These are phyloP conservation scores for Mikania micrantha DNA, from an alignment of 129 eudicot genomes.

Conservation along the genomic window DNA sequence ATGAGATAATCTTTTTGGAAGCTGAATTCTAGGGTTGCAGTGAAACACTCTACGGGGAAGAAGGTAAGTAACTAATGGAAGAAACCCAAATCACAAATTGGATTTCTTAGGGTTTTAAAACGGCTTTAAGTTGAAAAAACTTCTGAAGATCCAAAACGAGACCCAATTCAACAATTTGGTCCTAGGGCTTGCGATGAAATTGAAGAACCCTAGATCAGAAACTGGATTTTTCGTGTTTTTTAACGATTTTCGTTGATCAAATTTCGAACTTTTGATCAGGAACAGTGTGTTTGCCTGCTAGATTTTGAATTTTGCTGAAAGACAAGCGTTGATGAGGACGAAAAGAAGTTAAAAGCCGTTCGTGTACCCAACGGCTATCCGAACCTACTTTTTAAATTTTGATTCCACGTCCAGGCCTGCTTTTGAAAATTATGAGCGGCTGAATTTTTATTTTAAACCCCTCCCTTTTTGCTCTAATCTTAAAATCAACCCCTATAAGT, in stretches of 20 bases:
- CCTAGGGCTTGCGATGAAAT: not conserved
- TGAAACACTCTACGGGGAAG: too few relatives aligned
- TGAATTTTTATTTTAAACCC: not conserved
- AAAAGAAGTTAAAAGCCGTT: not conserved
- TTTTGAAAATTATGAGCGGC: not conserved
- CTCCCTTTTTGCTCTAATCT: not conserved
- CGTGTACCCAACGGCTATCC: not conserved
- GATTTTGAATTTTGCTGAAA: slow-evolving; percentile 12
- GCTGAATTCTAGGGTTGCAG: too few relatives aligned
- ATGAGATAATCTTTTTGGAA: too few relatives aligned
- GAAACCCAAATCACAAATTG: slow-evolving; percentile 3
- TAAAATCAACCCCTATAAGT: not conserved
- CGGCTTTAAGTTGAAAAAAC: not conserved
- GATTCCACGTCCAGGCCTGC: slow-evolving; percentile 10
- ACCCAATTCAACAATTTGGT: not conserved
- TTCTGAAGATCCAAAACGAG: not conserved
- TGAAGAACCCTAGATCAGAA: not conserved
- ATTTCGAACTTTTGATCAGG: not conserved
- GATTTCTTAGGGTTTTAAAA: not conserved
- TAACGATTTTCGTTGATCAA: not conserved
- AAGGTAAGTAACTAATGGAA: too few relatives aligned
- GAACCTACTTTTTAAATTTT: not conserved
- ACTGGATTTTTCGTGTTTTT: not conserved
- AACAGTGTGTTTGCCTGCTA: not conserved
- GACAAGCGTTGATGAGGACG: not conserved